Evolutionary conservation across 306 rosid species (phyloP).

Genomic region (Lupinus albus): DNA sequence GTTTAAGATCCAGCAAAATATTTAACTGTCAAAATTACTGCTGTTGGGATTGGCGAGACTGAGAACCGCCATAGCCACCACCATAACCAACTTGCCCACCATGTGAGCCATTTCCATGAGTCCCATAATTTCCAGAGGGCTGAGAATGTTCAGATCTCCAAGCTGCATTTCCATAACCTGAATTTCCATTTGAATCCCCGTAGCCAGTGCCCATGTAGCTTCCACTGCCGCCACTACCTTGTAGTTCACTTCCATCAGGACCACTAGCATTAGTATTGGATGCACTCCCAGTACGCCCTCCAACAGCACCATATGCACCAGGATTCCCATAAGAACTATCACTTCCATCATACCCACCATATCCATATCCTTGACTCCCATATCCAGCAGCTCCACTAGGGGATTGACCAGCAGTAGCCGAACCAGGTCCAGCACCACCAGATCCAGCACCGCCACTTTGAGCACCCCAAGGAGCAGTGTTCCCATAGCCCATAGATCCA

Average conservation of each 20-base stretch:
- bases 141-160: constrained; percentile 92
- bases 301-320: constrained; percentile 78
- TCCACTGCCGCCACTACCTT: constrained; percentile 78
- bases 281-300: constrained; percentile 87
- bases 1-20: constrained; percentile 50
- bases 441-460: constrained; percentile 69
- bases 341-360: constrained; percentile 75
- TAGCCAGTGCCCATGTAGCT: constrained; percentile 81
- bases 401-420: constrained; percentile 89
- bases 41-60: constrained; percentile 76
- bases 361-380: constrained; percentile 88
- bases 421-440: constrained; percentile 73
- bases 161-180: constrained; percentile 81
- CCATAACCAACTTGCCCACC: constrained; percentile 76
- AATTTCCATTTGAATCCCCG: constrained; percentile 82
- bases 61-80: constrained; percentile 71
- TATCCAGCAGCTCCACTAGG: constrained; percentile 91
- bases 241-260: constrained; percentile 69
- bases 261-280: constrained; percentile 68
- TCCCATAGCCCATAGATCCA: constrained; percentile 96
- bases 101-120: constrained; percentile 66
- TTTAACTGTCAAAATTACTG: constrained; percentile 63
- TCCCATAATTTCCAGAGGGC: constrained; percentile 72
- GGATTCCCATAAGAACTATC: constrained; percentile 87
- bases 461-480: constrained; percentile 86